Conservation (phyloP, 2,329 filamentous ascomycete genomes). For the Ophiostoma tasmaniense region DNA sequence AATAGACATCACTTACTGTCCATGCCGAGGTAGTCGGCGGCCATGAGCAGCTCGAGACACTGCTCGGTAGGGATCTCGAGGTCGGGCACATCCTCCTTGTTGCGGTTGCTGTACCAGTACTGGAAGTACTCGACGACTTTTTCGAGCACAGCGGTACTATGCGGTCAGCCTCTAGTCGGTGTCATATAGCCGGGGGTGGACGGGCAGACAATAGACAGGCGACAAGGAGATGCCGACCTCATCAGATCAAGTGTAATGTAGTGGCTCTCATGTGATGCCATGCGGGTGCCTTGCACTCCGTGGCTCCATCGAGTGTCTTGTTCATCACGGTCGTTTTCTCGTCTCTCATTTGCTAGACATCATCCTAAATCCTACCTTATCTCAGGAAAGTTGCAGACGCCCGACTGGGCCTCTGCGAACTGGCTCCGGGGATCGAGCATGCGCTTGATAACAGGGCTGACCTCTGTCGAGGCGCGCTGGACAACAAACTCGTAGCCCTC, state of each 20-base stretch:
- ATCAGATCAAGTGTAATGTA: conserved; percentile 25
- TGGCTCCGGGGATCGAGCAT: conserved; percentile 63
- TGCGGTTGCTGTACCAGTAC: conserved; percentile 67
- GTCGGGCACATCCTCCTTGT: conserved; percentile 65
- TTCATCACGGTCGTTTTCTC: conserved; percentile 26
- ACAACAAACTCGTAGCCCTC: conserved; percentile 73
- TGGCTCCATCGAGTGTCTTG: conserved; percentile 17
- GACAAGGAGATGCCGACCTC: not conserved
- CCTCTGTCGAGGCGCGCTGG: conserved; percentile 58
- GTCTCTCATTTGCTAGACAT: conserved; percentile 21
- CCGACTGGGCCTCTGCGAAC: conserved; percentile 57
- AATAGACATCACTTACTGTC: conserved; percentile 41
- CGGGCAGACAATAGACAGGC: not conserved
- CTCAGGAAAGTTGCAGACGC: conserved; percentile 59
- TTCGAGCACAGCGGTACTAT: conserved; percentile 64
- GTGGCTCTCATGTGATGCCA: conserved; percentile 16
- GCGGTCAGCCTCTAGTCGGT: conserved; percentile 7
- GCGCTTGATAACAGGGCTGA: conserved; percentile 63
- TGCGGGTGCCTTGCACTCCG: not conserved
- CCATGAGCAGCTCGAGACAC: conserved; percentile 68
- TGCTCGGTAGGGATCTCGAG: conserved; percentile 74
- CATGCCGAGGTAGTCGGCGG: conserved; percentile 66
- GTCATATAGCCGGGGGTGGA: not conserved
- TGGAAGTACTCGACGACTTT: conserved; percentile 79
- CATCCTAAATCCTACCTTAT: conserved; percentile 52